Evolutionary conservation across 2,329 filamentous ascomycete genomes (phyloP).

Genomic region (Cladophialophora bantiana): DNA sequence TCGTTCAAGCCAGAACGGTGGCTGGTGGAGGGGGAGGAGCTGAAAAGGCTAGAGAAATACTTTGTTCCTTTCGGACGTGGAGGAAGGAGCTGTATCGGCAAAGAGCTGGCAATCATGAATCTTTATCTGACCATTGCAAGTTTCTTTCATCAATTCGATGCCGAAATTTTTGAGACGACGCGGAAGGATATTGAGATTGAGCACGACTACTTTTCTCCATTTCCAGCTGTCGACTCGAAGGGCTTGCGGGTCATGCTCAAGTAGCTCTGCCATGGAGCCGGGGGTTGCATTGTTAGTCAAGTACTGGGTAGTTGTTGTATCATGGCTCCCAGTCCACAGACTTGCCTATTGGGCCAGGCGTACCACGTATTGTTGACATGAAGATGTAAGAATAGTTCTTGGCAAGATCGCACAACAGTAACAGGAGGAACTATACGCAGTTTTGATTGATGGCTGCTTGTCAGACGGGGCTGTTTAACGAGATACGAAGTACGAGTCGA

Average conservation of each 20-base stretch:
- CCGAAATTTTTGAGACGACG: conserved; percentile 43
- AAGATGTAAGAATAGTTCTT: not conserved
- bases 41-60: conserved; percentile 41
- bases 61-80: conserved; percentile 42
- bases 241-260: conserved; percentile 41
- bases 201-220: conserved; percentile 44
- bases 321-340: too few species aligned
- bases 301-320: too few species aligned
- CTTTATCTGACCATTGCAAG: conserved; percentile 43
- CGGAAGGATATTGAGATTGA: conserved; percentile 43
- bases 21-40: conserved; percentile 36
- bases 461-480: not conserved
- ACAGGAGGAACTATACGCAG: not conserved
- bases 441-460: not conserved
- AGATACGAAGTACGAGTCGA: not conserved
- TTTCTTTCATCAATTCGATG: conserved; percentile 42
- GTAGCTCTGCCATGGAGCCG: conserved; percentile 9
- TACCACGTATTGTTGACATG: not conserved
- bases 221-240: conserved; percentile 40
- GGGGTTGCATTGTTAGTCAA: not conserved
- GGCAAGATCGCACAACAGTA: not conserved
- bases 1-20: conserved; percentile 42
- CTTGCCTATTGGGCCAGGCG: too few species aligned
- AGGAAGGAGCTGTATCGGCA: conserved; percentile 41
- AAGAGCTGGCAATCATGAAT: conserved; percentile 43